Evolutionary conservation across 257 asterid genomes (phyloP), one percentile per base, ranked within the genome.

Genomic region (Solanum phureja): DNA sequence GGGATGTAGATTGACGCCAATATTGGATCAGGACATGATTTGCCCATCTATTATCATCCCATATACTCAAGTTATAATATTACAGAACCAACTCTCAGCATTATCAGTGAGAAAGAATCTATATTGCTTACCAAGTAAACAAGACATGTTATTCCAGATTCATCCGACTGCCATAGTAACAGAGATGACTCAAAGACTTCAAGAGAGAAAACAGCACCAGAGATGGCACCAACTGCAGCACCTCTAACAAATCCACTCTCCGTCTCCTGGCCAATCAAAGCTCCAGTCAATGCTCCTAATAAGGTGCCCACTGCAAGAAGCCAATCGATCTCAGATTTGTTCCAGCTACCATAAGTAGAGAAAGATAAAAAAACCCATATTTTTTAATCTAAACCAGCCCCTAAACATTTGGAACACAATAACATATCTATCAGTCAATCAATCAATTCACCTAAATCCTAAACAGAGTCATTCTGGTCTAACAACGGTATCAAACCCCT

Each of bases 131-230:
- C 99, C 98, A 95, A 91, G 88, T 97, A 97, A 40, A 97, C 96
- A 91, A 97, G 95, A 76, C 99, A 97, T 4, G 96, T 95, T 46
- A 95, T 88, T 71, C 99, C 98, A 3, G 99, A 97, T 94, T 97
- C 99, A 91, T 97, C 99, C 0, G 99, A 92, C 90, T 94, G 95
- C 98, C 99, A 97, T 37, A 97, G 86, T 46, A 93, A 91, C 72
- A 95, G 90, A 8, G 98, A 95, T 3, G 99, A 95, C 87, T 95
- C 99, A 6, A 95, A 97, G 90, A 97, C 99, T 93, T 97, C 99
- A 56, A 97, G 95, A 18, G 99, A 95, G 95, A 97, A 97, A 91
- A 97, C 99, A 82, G 99, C 99, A 24, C 99, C 99, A 6, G 99
- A 95, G 83, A 97, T 95, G 84, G 99, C 99, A 87, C 99, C 99